Evolutionary conservation across 768 basidiomycete species (phyloP).

Genomic region (Hericium alpestre): DNA sequence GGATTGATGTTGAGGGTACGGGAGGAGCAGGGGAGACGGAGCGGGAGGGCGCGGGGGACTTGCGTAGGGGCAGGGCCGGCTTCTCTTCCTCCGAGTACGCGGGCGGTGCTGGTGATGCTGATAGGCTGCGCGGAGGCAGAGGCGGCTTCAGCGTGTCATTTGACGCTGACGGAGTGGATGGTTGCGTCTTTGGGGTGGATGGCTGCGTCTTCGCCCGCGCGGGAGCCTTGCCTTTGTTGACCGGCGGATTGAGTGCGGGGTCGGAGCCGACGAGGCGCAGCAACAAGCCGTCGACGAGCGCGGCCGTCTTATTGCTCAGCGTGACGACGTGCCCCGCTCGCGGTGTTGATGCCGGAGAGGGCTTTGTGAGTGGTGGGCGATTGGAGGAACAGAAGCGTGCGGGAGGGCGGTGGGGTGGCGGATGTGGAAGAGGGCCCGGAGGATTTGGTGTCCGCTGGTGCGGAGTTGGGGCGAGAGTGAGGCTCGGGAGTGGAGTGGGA

Average conservation of each 20-base stretch:
- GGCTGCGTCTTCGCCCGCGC: not conserved
- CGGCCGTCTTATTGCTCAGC: constrained; percentile 8
- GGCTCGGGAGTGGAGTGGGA: constrained; percentile 8
- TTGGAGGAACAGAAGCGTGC: constrained; percentile 10
- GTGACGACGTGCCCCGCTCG: constrained; percentile 11
- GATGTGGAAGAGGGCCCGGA: not conserved
- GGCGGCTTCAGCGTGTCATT: not conserved
- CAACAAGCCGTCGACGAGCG: constrained; percentile 6
- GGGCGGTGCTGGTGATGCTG: constrained; percentile 1
- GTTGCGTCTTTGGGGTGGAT: not conserved
- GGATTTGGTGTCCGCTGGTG: not conserved
- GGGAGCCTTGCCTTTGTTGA: constrained; percentile 1
- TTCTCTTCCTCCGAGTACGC: not conserved
- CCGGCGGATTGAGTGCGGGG: not conserved
- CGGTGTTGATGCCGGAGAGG: constrained; percentile 6
- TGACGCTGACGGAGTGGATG: not conserved
- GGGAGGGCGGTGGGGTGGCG: constrained; percentile 6
- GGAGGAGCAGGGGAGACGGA: not conserved
- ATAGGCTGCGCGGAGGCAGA: constrained; percentile 9
- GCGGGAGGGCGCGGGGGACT: constrained; percentile 20
- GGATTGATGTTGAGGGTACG: not conserved
- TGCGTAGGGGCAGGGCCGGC: constrained; percentile 4
- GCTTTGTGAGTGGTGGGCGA: constrained; percentile 11
- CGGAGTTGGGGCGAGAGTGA: not conserved
- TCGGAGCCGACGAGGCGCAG: not conserved